Evolutionary conservation across 371 early-diverging fungal genomes (phyloP).

Genomic region (Mortierella sp.): DNA sequence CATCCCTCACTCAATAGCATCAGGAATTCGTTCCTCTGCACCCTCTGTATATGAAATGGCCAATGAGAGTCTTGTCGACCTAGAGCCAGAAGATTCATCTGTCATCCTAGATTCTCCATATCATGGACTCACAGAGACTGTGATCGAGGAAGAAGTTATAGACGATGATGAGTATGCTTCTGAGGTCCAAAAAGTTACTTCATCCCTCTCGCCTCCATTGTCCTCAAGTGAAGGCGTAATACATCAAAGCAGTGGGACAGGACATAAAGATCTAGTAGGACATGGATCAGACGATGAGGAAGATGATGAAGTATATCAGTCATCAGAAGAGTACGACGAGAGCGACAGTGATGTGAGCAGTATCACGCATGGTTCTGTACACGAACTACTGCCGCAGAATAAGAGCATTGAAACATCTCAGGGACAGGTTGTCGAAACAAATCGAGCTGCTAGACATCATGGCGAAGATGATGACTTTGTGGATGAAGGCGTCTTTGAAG

Average conservation of each 20-base stretch:
- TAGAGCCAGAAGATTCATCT: slow-evolving; percentile 1
- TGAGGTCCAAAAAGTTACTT: slow-evolving; percentile 22
- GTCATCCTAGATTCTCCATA: background rate
- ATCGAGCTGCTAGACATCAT: background rate
- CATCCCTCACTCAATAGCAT: slow-evolving; percentile 22
- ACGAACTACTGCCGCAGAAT: background rate
- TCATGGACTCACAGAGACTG: slow-evolving; percentile 33
- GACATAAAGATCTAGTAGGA: background rate
- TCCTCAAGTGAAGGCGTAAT: too few species aligned
- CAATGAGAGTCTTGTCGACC: slow-evolving; percentile 25
- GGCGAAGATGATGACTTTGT: slow-evolving; percentile 19
- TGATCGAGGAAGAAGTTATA: slow-evolving; percentile 37
- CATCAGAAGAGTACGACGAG: slow-evolving; percentile 48
- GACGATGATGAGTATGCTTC: slow-evolving; percentile 28
- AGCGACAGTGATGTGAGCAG: slow-evolving; percentile 14
- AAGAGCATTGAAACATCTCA: background rate
- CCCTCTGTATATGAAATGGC: slow-evolving; percentile 54
- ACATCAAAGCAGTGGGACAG: background rate
- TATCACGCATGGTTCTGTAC: slow-evolving; percentile 5
- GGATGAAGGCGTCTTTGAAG: slow-evolving; percentile 55
- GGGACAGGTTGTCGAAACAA: background rate
- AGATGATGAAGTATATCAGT: slow-evolving; percentile 50
- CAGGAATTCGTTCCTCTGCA: slow-evolving; percentile 35
- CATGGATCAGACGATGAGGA: slow-evolving; percentile 15
- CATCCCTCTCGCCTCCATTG: background rate